phyloP scores from a whole-genome alignment of 2,329 filamentous ascomycete species.

The Ampelomyces quisqualis region DNA sequence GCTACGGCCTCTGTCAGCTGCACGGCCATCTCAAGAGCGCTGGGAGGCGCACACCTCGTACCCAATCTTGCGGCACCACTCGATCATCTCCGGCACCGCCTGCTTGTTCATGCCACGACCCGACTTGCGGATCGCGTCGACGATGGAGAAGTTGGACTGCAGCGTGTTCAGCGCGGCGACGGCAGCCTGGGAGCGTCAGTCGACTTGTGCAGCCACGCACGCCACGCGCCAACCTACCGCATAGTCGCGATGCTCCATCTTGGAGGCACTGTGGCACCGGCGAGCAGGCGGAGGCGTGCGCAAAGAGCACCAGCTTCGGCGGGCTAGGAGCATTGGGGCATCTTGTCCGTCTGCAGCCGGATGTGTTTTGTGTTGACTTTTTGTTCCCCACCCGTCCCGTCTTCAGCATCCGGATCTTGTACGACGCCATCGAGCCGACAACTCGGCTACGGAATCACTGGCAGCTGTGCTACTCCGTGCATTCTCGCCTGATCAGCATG shows the following conservation, averaged over 20 bases:
- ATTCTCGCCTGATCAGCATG: slow-evolving; percentile 4
- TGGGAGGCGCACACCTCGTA: slow-evolving; percentile 62
- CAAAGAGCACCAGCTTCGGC: slow-evolving; percentile 20
- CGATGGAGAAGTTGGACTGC: slow-evolving; percentile 74
- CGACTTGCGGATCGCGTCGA: slow-evolving; percentile 75
- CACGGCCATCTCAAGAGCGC: neutral
- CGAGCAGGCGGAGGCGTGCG: slow-evolving; percentile 14
- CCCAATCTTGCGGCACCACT: slow-evolving; percentile 74
- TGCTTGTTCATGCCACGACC: slow-evolving; percentile 70
- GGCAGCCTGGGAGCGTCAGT: slow-evolving; percentile 57
- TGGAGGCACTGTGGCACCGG: slow-evolving; percentile 15
- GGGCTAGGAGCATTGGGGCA: slow-evolving; percentile 37
- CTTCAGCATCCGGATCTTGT: too few species aligned
- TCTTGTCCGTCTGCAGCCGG: slow-evolving; percentile 18
- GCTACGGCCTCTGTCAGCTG: slow-evolving; percentile 45
- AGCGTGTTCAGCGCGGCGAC: slow-evolving; percentile 73
- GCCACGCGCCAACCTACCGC: slow-evolving; percentile 28
- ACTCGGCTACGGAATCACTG: too few species aligned
- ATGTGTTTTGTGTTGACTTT: slow-evolving; percentile 7
- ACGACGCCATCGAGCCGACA: too few species aligned
- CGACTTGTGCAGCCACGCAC: neutral
- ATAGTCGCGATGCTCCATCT: slow-evolving; percentile 41
- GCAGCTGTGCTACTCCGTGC: too few species aligned
- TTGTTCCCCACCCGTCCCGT: too few species aligned
- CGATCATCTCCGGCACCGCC: slow-evolving; percentile 78